Conservation (phyloP, 352 stramenopile genomes). For the Plasmopara halstedii region DNA sequence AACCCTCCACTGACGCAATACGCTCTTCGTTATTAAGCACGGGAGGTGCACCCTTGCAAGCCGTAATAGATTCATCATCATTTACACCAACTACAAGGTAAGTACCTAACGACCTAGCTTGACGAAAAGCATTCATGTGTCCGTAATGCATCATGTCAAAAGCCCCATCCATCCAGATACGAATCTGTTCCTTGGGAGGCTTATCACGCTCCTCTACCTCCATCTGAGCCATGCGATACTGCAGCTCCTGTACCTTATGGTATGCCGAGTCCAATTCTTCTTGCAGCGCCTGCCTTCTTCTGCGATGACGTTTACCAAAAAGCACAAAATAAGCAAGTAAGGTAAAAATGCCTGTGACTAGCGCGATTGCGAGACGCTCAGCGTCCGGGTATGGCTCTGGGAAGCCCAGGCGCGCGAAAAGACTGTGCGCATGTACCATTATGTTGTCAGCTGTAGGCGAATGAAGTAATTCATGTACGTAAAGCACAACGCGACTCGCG, state of each 20-base stretch:
- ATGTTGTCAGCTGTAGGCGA: conserved; percentile 57
- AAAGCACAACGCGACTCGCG: conserved; percentile 48
- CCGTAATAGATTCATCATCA: conserved; percentile 94
- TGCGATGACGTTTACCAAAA: conserved; percentile 79
- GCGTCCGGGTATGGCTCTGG: conserved; percentile 82
- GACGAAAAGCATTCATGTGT: conserved; percentile 99
- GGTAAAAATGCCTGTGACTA: conserved; percentile 75
- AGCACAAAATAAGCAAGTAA: conserved; percentile 84
- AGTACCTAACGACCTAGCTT: conserved; percentile 92
- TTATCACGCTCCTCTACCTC: conserved; percentile 61
- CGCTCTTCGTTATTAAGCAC: conserved; percentile 97
- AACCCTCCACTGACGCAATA: conserved; percentile 92
- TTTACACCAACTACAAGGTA: conserved; percentile 98
- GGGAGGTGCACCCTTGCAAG: conserved; percentile 93
- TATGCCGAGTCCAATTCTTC: conserved; percentile 69
- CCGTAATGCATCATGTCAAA: conserved; percentile 99
- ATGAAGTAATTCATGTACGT: conserved; percentile 76
- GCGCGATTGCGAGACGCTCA: conserved; percentile 73
- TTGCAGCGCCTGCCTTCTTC: conserved; percentile 58
- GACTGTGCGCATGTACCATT: conserved; percentile 59
- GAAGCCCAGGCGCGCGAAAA: conserved; percentile 62
- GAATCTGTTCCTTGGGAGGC: conserved; percentile 82
- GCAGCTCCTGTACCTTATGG: conserved; percentile 74
- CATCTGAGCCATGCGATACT: conserved; percentile 79
- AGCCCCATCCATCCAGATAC: conserved; percentile 98